Conservation (phyloP, 1,284 basidiomycete species). For the Fistulinella cinereoalba region DNA sequence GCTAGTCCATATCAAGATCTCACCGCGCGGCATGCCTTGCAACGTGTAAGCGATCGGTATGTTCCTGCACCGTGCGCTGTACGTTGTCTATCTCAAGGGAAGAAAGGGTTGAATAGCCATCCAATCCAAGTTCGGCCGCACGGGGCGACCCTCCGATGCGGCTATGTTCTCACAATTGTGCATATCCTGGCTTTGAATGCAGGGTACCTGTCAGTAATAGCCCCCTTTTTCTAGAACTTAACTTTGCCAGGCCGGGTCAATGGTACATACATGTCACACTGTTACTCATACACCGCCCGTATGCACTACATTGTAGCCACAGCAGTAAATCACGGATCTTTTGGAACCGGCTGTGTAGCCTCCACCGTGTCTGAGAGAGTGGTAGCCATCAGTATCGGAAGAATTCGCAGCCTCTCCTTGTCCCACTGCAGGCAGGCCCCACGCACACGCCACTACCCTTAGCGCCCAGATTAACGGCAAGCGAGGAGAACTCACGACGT, state of each 20-base stretch:
- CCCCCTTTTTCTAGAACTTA: neutral
- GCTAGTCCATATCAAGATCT: slow-evolving; percentile 49
- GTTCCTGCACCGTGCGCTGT: neutral
- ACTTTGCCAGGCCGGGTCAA: no score
- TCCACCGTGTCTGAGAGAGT: slow-evolving; percentile 28
- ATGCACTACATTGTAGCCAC: neutral
- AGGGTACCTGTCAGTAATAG: neutral
- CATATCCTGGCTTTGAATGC: neutral
- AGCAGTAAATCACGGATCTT: slow-evolving; percentile 12
- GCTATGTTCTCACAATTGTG: no score
- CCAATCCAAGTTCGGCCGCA: no score
- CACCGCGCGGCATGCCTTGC: slow-evolving; percentile 54
- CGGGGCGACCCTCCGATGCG: no score
- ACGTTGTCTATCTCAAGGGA: no score
- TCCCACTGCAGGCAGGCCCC: slow-evolving; percentile 32
- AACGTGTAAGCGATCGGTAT: slow-evolving; percentile 44
- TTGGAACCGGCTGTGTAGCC: slow-evolving; percentile 21
- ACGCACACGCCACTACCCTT: slow-evolving; percentile 2
- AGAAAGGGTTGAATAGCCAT: no score
- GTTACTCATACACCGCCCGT: slow-evolving; percentile 5
- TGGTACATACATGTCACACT: no score
- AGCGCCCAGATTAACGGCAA: slow-evolving; percentile 3
- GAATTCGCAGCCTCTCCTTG: slow-evolving; percentile 41
- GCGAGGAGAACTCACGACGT: slow-evolving; percentile 45
- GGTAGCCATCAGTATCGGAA: slow-evolving; percentile 42